Conservation (phyloP, 805 yeast genomes). For the Saturnispora mendoncae region DNA sequence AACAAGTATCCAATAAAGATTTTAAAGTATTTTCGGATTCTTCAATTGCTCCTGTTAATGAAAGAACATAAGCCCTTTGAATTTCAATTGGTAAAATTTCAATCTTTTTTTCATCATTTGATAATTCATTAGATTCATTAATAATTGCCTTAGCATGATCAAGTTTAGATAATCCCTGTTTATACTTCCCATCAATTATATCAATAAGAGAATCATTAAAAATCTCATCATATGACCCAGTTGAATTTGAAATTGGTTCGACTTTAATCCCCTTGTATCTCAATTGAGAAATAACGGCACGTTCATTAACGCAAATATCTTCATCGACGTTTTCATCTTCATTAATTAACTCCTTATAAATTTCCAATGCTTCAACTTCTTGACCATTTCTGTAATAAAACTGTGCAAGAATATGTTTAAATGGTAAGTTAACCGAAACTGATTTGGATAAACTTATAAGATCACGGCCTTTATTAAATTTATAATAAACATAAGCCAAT, state of each 20-base stretch:
- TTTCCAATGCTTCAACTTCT: constrained; percentile 34
- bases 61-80: constrained; percentile 50
- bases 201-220: constrained; percentile 52
- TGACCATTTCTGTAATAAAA: constrained; percentile 41
- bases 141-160: constrained; percentile 12
- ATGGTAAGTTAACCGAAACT: constrained; percentile 1
- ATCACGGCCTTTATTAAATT: constrained; percentile 30
- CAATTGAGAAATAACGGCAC: constrained; percentile 54
- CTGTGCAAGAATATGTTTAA: constrained; percentile 45
- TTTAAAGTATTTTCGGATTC: constrained; percentile 33
- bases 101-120: constrained; percentile 36
- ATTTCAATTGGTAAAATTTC: constrained; percentile 55
- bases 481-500: constrained; percentile 52
- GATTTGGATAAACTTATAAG: constrained; percentile 16
- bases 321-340: constrained; percentile 22
- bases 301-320: constrained; percentile 56
- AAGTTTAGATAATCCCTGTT: constrained; percentile 35
- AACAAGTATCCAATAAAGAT: constrained; percentile 23
- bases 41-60: constrained; percentile 28
- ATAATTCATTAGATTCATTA: constrained; percentile 34
- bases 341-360: constrained; percentile 37
- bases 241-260: neutral
- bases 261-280: constrained; percentile 12
- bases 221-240: constrained; percentile 42
- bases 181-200: constrained; percentile 34